phyloP scores from a whole-genome alignment of 805 yeast species.

The Tetrapisispora arboricola region DNA sequence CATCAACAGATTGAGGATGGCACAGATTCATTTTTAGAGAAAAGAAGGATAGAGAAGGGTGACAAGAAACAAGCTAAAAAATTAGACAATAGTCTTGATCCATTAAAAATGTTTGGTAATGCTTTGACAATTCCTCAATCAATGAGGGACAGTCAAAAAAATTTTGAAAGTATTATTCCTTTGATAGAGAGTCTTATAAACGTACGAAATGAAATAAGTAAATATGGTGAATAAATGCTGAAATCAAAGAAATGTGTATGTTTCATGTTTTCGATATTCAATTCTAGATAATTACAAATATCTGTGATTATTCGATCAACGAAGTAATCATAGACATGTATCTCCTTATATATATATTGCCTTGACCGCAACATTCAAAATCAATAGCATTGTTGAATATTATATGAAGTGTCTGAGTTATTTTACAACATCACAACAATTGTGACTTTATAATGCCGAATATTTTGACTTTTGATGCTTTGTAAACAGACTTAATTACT shows the following conservation, averaged over 20 bases:
- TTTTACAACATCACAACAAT: neutral
- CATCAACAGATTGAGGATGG: constrained; percentile 6
- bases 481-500: no score
- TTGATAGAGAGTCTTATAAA: constrained; percentile 17
- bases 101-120: constrained; percentile 26
- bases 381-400: no score
- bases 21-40: neutral
- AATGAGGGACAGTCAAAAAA: constrained; percentile 19
- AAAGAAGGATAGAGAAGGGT: constrained; percentile 2
- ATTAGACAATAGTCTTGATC: constrained; percentile 10
- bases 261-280: no score
- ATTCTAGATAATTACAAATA: no score
- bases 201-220: constrained; percentile 9
- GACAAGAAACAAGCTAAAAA: constrained; percentile 1
- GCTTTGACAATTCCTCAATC: constrained; percentile 19
- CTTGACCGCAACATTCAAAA: no score
- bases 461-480: neutral
- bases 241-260: no score
- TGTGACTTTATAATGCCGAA: no score
- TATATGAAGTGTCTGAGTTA: neutral
- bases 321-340: neutral
- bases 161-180: constrained; percentile 18
- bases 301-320: neutral
- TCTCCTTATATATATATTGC: no score
- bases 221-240: no score